Base-by-base conservation (phyloP, 139 green algal genomes). In the Tetraselmis chui region DNA sequence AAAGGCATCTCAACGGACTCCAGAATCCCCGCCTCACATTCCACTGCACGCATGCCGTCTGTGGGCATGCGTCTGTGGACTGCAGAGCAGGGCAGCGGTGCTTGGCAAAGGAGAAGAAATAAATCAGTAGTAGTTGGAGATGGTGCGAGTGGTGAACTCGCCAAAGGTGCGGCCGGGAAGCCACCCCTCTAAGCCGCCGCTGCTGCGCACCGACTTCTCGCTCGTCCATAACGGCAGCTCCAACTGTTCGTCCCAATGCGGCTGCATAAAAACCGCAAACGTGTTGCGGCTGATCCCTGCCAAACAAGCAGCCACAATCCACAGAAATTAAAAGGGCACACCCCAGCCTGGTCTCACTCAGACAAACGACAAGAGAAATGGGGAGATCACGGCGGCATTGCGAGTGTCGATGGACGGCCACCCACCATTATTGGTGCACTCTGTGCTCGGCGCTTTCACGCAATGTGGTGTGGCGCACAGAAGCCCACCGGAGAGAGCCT, bases 261-360 rank as follows among this genome's bases (percentile, higher is more conserved):
- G 77, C 77, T 80, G 77, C 77, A 80, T 80, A 18, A 80, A 80
- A 2, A 80, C 77, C 77, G 77, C 77, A 80, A 80, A 80, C 29
- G 77, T 80, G 77, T 80, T 80, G 2, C 77, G 31, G 77, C 29
- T 32, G 2, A 80, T 29, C 2, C 77, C 77, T 28, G 32, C 29
- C 11, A 67, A n/a, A n/a, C n/a, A n/a, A n/a, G n/a, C n/a, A n/a
- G n/a, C n/a, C n/a, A n/a, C n/a, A n/a, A n/a, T n/a, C n/a, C n/a
- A n/a, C n/a, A n/a, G n/a, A n/a, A n/a, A n/a, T n/a, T n/a, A n/a
- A n/a, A n/a, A n/a, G n/a, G n/a, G n/a, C n/a, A n/a, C n/a, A n/a
- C n/a, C n/a, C n/a, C n/a, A n/a, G n/a, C n/a, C n/a, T n/a, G n/a
- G n/a, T n/a, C n/a, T n/a, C n/a, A n/a, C n/a, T n/a, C n/a, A n/a